Base-by-base conservation (phyloP, 2,329 filamentous ascomycete species). In the Neonectria ditissima region DNA sequence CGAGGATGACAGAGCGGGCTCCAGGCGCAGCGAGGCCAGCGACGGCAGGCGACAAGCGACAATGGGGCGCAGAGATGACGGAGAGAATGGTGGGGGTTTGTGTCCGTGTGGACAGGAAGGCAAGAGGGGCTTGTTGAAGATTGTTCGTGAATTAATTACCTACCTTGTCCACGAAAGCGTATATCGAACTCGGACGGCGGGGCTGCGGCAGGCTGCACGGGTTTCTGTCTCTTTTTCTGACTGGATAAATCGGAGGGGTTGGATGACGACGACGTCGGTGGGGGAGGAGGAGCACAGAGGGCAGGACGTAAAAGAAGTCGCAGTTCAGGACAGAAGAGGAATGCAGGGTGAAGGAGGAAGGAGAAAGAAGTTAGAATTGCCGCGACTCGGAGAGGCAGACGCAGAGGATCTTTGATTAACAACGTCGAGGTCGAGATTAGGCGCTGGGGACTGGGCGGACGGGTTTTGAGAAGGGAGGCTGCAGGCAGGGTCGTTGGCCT, bases 381-480 rank as follows among this genome's bases (percentile, higher is more conserved):
- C 59, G 63, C 69, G 54, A 62, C 48, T 60, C 48, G 66, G 60
- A 24, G 59, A 65, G 55, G 37, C 37, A 41, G n/a, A 20, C n/a
- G 8, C 37, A 41, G n/a, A 57, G 55, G 34, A 55, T 70, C 62
- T 72, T 37, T 67, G 63, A 69, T 65, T 61, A 66, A 63, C 58
- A 63, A 59, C 60, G 61, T 65, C 51, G 60, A 63, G 58, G 66
- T 66, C 68, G 55, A 71, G 52, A 67, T 67, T 62, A 63, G 64
- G 56, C 66, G 62, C 68, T 69, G 67, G 62, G 60, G 63, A 70
- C 69, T 63, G 65, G 68, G 69, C 63, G 68, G 66, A 69, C 59
- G 58, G 65, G 50, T 71, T 73, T 72, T 74, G 71, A 74, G 75
- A 72, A 69, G 66, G 72, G 69, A 69, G 72, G 71, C 73, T 76